Percentiles rank a stretch among this genome's conserved stretches.
phyloP scores from a whole-genome alignment of 2,329 filamentous ascomycete genomes.

The Fonsecaea multimorphosa region DNA sequence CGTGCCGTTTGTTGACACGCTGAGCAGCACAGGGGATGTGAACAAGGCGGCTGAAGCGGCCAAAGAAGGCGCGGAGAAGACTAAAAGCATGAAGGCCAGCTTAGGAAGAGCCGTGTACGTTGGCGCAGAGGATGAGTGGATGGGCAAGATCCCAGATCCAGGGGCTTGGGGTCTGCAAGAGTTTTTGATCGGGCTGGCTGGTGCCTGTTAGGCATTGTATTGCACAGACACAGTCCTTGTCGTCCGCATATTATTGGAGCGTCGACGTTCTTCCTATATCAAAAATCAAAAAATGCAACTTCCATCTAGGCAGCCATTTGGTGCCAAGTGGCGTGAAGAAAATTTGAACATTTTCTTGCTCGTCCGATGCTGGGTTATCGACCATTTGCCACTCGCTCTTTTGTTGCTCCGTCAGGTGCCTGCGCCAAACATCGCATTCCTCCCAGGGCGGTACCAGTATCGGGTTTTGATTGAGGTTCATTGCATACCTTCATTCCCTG shows the following conservation, averaged over 20 bases:
- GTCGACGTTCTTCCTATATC: neutral
- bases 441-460: neutral
- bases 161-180: slow-evolving; percentile 79
- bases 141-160: slow-evolving; percentile 76
- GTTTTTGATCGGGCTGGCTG: slow-evolving; percentile 80
- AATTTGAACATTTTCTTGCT: neutral
- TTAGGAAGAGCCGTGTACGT: slow-evolving; percentile 85
- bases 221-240: neutral
- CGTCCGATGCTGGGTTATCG: neutral
- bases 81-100: slow-evolving; percentile 90
- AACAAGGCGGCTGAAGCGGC: slow-evolving; percentile 77
- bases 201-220: slow-evolving; percentile 46
- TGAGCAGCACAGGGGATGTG: slow-evolving; percentile 69
- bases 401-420: neutral
- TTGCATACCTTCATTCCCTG: neutral
- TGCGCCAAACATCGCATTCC: neutral
- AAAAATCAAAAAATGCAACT: neutral
- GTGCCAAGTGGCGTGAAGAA: neutral
- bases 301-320: neutral
- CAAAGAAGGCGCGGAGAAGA: slow-evolving; percentile 75
- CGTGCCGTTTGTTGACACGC: slow-evolving; percentile 79
- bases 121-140: slow-evolving; percentile 67
- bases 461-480: neutral
- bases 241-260: neutral
- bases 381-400: neutral